Conservation (phyloP, 345 rosid genomes). For the Stellera chamaejasme region DNA sequence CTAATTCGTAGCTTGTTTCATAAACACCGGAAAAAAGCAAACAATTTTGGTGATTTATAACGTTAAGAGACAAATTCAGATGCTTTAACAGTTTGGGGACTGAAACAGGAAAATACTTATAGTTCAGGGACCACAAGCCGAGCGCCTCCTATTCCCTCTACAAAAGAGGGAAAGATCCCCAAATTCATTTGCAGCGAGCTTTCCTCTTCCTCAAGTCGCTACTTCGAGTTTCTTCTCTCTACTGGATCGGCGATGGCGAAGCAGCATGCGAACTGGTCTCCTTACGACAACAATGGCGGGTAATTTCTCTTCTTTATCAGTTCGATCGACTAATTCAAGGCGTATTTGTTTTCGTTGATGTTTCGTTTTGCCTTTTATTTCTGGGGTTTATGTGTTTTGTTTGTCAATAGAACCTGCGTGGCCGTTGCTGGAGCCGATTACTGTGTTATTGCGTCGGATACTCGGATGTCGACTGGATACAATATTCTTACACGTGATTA, state of each 20-base stretch:
- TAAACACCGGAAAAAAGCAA: too few relatives aligned
- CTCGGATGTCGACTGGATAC: conserved; percentile 95
- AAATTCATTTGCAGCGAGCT: too few relatives aligned
- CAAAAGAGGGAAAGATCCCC: too few relatives aligned
- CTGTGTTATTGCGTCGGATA: conserved; percentile 93
- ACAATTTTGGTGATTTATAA: too few relatives aligned
- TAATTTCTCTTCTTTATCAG: conserved; percentile 9
- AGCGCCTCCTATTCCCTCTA: too few relatives aligned
- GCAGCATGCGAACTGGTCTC: conserved; percentile 79
- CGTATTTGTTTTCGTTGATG: background rate
- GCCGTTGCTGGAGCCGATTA: conserved; percentile 94
- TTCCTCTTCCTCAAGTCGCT: too few relatives aligned
- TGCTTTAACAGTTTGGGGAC: too few relatives aligned
- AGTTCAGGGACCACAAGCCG: too few relatives aligned
- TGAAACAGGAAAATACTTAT: too few relatives aligned
- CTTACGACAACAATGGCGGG: conserved; percentile 99
- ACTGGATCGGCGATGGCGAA: conserved; percentile 43
- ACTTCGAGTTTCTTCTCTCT: background rate
- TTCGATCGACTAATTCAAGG: background rate
- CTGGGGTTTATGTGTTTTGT: background rate
- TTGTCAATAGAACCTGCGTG: conserved; percentile 58
- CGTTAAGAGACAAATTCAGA: too few relatives aligned
- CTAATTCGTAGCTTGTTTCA: too few relatives aligned
- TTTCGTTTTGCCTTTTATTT: too few relatives aligned
- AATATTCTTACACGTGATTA: conserved; percentile 82